phyloP scores from a whole-genome alignment of 2,329 filamentous ascomycete species.

The Monilinia aucupariae region DNA sequence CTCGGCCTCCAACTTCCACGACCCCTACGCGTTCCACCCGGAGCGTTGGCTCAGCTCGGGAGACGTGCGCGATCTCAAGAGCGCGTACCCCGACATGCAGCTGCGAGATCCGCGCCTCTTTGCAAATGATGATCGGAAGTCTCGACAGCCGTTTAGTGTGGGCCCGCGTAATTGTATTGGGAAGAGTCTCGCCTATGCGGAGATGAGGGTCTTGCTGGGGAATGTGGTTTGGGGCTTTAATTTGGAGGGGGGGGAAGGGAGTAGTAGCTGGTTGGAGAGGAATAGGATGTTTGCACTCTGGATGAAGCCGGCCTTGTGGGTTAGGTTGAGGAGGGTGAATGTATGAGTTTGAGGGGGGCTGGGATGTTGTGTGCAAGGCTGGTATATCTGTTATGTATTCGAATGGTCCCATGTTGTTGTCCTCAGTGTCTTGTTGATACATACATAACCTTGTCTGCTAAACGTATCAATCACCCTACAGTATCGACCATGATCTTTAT shows the following conservation, averaged over 20 bases:
- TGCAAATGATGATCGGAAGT: slow-evolving; percentile 2
- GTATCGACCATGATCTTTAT: too few species aligned
- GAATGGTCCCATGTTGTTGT: too few species aligned
- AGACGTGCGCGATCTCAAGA: neutral
- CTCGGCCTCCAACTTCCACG: neutral
- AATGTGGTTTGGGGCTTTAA: slow-evolving; percentile 14
- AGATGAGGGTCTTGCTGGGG: slow-evolving; percentile 10
- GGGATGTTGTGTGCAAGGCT: too few species aligned
- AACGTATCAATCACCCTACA: too few species aligned
- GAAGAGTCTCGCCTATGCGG: slow-evolving; percentile 16
- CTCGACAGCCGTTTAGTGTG: slow-evolving; percentile 6
- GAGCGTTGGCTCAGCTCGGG: slow-evolving; percentile 8
- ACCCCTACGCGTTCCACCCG: neutral
- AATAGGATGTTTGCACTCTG: neutral
- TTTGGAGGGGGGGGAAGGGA: slow-evolving; percentile 1
- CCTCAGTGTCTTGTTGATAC: too few species aligned
- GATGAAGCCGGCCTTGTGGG: slow-evolving; percentile 9
- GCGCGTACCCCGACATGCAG: neutral
- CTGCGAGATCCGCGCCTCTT: neutral
- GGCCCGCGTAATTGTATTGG: slow-evolving; percentile 16
- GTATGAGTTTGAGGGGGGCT: neutral
- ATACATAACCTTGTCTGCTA: too few species aligned
- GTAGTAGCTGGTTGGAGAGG: slow-evolving; percentile 4
- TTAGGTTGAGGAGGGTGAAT: slow-evolving; percentile 11
- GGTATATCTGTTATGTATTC: too few species aligned